These are phyloP conservation scores for Ceratocystis lukuohia DNA, from an alignment of 2,329 filamentous ascomycete genomes.

Conservation along the genomic window DNA sequence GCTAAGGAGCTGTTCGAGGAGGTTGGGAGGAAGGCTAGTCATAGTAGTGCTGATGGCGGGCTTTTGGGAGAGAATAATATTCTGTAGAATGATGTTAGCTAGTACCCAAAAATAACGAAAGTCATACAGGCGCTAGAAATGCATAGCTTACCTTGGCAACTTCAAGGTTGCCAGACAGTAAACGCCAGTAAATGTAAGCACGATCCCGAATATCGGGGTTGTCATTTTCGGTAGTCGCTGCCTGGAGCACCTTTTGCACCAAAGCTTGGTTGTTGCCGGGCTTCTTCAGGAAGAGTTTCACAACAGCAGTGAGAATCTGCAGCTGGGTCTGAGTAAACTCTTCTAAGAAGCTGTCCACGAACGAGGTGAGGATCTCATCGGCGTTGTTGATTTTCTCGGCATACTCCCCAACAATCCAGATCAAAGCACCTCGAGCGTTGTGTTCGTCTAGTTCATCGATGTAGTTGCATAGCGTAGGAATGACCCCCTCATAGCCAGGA, in stretches of 20 bases:
- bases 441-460: constrained; percentile 96
- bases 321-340: constrained; percentile 98
- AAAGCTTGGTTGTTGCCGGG: constrained; percentile 80
- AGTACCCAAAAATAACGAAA: not conserved
- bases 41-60: constrained; percentile 92
- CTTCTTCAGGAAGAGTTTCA: constrained; percentile 96
- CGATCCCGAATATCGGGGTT: constrained; percentile 95
- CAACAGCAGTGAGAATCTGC: constrained; percentile 90
- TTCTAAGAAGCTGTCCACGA: constrained; percentile 88
- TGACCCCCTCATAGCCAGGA: constrained; percentile 93
- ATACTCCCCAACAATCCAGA: constrained; percentile 99
- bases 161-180: constrained; percentile 81
- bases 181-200: constrained; percentile 96
- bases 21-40: constrained; percentile 65
- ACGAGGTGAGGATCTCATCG: constrained; percentile 81
- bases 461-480: constrained; percentile 87
- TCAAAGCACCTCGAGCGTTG: constrained; percentile 74
- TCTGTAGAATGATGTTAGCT: constrained; percentile 30
- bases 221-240: constrained; percentile 86
- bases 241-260: constrained; percentile 87
- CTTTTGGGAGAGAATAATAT: constrained; percentile 83
- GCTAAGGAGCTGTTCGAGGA: constrained; percentile 78
- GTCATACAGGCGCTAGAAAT: not conserved
- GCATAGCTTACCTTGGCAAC: constrained; percentile 58
- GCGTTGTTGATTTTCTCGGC: constrained; percentile 98